Evolutionary conservation across 2,329 filamentous ascomycete genomes (phyloP).

Genomic region (Pseudocercospora vitis): DNA sequence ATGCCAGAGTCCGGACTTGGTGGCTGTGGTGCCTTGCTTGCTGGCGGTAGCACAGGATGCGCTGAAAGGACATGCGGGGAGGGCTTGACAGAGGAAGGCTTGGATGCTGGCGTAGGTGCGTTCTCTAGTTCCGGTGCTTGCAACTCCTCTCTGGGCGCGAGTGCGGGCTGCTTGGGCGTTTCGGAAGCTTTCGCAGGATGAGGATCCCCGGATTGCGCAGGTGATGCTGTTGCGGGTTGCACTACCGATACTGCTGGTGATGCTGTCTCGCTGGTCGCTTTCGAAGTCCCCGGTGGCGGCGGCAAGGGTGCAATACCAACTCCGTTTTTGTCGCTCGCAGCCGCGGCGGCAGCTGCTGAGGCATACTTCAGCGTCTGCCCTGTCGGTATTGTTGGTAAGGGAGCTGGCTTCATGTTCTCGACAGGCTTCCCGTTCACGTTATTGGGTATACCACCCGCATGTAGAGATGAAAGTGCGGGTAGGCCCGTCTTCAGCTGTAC

Average conservation of each 20-base stretch:
- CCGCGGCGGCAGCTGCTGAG: slow-evolving; percentile 89
- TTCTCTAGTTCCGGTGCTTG: slow-evolving; percentile 24
- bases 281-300: slow-evolving; percentile 71
- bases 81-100: slow-evolving; percentile 30
- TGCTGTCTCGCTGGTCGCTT: slow-evolving; percentile 55
- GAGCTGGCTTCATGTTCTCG: slow-evolving; percentile 85
- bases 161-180: slow-evolving; percentile 31
- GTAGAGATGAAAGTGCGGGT: slow-evolving; percentile 86
- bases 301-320: slow-evolving; percentile 92
- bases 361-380: slow-evolving; percentile 95
- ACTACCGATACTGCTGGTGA: slow-evolving; percentile 47
- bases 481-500: slow-evolving; percentile 90
- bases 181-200: slow-evolving; percentile 30
- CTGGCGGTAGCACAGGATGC: slow-evolving; percentile 34
- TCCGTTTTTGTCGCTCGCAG: slow-evolving; percentile 81
- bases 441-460: slow-evolving; percentile 67
- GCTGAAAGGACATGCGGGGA: slow-evolving; percentile 43
- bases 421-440: slow-evolving; percentile 61
- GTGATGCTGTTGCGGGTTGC: slow-evolving; percentile 48
- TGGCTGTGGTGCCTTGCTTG: slow-evolving; percentile 30
- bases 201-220: slow-evolving; percentile 37
- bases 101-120: slow-evolving; percentile 23
- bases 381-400: slow-evolving; percentile 76
- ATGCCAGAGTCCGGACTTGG: slow-evolving; percentile 39
- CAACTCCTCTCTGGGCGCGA: slow-evolving; percentile 32